phyloP scores from a whole-genome alignment of 345 rosid genomes.

The Lumnitzera racemosa region DNA sequence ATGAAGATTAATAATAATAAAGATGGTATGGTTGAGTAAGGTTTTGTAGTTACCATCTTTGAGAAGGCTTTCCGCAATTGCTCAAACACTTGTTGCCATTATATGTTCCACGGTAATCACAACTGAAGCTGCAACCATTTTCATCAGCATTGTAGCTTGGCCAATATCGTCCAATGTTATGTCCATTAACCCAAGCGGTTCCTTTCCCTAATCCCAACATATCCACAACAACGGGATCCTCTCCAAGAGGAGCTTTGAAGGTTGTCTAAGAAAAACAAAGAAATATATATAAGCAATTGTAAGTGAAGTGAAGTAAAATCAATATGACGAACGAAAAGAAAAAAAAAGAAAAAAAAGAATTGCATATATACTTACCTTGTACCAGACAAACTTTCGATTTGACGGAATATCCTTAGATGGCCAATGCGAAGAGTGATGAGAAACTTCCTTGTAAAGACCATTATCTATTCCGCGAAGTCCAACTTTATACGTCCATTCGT shows the following conservation, averaged over 20 bases:
- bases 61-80: conserved; percentile 30
- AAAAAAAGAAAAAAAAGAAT: too few species aligned
- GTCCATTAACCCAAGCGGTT: conserved; percentile 55
- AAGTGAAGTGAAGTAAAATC: background rate
- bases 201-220: conserved; percentile 56
- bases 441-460: conserved; percentile 1
- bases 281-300: background rate
- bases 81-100: conserved; percentile 6
- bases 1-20: too few species aligned
- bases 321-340: too few species aligned
- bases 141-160: conserved; percentile 4
- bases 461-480: conserved; percentile 28
- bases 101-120: conserved; percentile 23
- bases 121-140: conserved; percentile 16
- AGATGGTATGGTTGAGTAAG: background rate
- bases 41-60: conserved; percentile 17
- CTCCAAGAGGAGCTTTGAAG: conserved; percentile 36
- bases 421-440: conserved; percentile 4
- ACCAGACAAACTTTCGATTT: conserved; percentile 22
- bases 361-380: conserved; percentile 16
- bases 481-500: conserved; percentile 38
- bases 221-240: conserved; percentile 51
- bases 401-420: background rate
- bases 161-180: conserved; percentile 59
- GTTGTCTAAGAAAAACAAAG: conserved; percentile 20